Base-by-base conservation (phyloP, 805 yeast species). In the Ogataea degrootiae region DNA sequence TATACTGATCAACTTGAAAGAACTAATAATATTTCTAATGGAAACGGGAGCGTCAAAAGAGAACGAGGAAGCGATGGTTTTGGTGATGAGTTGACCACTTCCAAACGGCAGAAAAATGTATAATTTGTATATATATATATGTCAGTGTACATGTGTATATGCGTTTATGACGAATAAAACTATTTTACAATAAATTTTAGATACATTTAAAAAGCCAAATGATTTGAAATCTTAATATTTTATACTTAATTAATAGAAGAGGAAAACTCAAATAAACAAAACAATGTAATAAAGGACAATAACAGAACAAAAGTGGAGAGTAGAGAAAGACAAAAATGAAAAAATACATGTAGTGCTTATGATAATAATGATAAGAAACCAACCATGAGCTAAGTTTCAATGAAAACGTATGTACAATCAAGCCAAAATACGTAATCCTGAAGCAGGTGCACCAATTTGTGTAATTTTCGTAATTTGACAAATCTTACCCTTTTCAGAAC, bases 381-480 rank as follows among this genome's bases (percentile, higher is more conserved):
- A 41, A 36, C 21, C 17, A 9, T 26, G 3, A 40, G 16, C 15
- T 14, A 19, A 19, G 21, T 19, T 19, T 19, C 21, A 19, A 19
- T 19, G 21, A 19, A 19, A 3, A n/a, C 36, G 16, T n/a, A 39
- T 15, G 31, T n/a, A 9, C 11, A 23, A 37, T 43, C 46, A 62
- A 26, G 57, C 60, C 47, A 62, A 48, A 19, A 79, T 74, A 53
- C 95, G 82, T 60, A 92, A 76, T 21, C 98, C 98, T 12, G 96
- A 85, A 11, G 96, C 94, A 17, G 94, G 87, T 15, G 92, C 89
- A 17, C 99, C 99, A 54, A 94, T 81, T 45, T 76, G 71, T 4
- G 97, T 85, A 51, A 95, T 73, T 43, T 75, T 66, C 1, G 97
- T 86, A 52, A 94, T 82, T 43, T 70, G 71, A 69, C 96, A 92